Evolutionary conservation across 768 basidiomycete species (phyloP).

Genomic region (Suillus alpinus): DNA sequence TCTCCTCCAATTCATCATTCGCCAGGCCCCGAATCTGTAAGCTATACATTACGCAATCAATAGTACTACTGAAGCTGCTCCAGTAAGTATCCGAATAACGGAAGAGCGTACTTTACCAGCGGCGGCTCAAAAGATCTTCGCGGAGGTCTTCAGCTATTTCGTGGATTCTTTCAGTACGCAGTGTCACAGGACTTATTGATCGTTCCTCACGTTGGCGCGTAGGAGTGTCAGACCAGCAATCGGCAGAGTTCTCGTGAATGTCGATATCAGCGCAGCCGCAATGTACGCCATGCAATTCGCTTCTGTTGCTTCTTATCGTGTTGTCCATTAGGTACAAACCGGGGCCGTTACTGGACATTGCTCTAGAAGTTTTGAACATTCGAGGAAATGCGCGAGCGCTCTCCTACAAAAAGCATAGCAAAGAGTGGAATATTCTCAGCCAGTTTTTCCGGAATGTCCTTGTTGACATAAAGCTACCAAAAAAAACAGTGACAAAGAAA

Average conservation of each 20-base stretch:
- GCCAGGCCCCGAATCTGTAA: slow-evolving; percentile 46
- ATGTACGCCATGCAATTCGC: slow-evolving; percentile 32
- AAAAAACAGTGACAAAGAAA: slow-evolving; percentile 28
- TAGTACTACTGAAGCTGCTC: not conserved
- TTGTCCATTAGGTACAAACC: slow-evolving; percentile 23
- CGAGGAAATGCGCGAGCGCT: slow-evolving; percentile 25
- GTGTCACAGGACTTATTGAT: not conserved
- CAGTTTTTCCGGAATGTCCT: slow-evolving; percentile 37
- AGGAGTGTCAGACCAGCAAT: slow-evolving; percentile 48
- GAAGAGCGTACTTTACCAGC: slow-evolving; percentile 43
- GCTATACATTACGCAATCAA: slow-evolving; percentile 11
- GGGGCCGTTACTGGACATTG: slow-evolving; percentile 28
- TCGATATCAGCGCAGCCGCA: slow-evolving; percentile 45
- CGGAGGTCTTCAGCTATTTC: slow-evolving; percentile 42
- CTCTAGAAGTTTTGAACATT: slow-evolving; percentile 30
- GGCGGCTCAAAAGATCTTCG: slow-evolving; percentile 26
- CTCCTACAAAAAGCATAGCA: slow-evolving; percentile 15
- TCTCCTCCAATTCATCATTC: slow-evolving; percentile 47
- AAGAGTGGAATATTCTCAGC: slow-evolving; percentile 32
- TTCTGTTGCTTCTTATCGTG: not conserved
- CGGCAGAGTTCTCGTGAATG: slow-evolving; percentile 41
- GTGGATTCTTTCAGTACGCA: slow-evolving; percentile 50
- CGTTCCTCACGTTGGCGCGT: not conserved
- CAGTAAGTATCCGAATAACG: slow-evolving; percentile 46
- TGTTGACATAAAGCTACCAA: slow-evolving; percentile 19